Evolutionary conservation across 345 rosid genomes (phyloP), one percentile per base, ranked within the genome.

Genomic region (Excoecaria cochinchinensis): DNA sequence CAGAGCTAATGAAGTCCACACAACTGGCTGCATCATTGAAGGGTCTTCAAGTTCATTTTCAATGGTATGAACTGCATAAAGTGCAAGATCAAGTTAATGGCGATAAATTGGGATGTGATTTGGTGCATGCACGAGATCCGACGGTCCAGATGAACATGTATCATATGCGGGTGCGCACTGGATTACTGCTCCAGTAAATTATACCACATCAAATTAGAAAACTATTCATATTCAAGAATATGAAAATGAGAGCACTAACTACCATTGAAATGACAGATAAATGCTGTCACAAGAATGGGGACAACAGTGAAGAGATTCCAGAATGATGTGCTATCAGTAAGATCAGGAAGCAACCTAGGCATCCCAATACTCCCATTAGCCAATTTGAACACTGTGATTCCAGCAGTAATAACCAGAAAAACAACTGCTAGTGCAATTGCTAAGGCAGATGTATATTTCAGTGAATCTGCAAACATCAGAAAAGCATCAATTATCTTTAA

Each of bases 381-480:
- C 60, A 76, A 50, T 52, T 71, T 75, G 50, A 50, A 19, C 10
- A 59, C 21, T n/a, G 76, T 56, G 47, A 80, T 71, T 66, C 73
- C 79, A 3, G 53, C 55, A 13, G 73, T 80, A 5, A 80, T 71
- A 60, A 75, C 69, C 7, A 80, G 76, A 60, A 80, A 75, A 17
- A 80, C 76, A 13, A 75, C 77, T 65, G 79, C 83, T 10, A 75
- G 73, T 12, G 56, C 76, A 71, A 75, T 65, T 57, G 75, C 69
- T 16, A 89, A 67, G 56, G 94, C 92, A 48, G 99, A 92, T 69
- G 95, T 88, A 83, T 78, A 85, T 39, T 89, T 89, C 84, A 95
- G 83, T 38, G 97, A 91, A 86, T 92, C 99, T 95, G 88, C 89
- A 83, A 73, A 80, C 73, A 50, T 25, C 46, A 70, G 40, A 67